Evolutionary conservation across 768 basidiomycete species (phyloP).

Genomic region (Cubamyces sp.): DNA sequence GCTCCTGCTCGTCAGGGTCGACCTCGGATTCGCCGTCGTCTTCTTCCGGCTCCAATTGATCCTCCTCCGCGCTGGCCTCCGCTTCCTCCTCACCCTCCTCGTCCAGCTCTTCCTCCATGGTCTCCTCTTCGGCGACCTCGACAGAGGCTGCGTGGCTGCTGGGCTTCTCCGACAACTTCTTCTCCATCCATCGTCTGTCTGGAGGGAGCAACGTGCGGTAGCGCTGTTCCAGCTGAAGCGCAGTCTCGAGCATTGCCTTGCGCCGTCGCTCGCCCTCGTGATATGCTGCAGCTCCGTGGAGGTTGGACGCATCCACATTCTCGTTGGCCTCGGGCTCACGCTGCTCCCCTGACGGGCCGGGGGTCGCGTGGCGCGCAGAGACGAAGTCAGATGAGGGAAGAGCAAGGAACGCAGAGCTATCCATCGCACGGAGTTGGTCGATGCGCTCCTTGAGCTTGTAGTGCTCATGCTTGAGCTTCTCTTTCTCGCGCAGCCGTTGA

Average conservation of each 20-base stretch:
- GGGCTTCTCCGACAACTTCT: conserved; percentile 18
- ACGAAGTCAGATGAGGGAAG: conserved; percentile 61
- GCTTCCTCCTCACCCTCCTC: conserved; percentile 14
- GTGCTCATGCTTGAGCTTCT: conserved; percentile 89
- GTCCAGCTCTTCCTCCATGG: conserved; percentile 14
- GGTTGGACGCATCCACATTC: conserved; percentile 16
- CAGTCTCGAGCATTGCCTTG: conserved; percentile 74
- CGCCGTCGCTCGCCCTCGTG: conserved; percentile 76
- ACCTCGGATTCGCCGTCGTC: conserved; percentile 37
- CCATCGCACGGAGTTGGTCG: conserved; percentile 80
- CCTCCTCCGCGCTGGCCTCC: conserved; percentile 12
- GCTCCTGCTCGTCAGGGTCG: conserved; percentile 36
- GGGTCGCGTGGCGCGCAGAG: conserved; percentile 23
- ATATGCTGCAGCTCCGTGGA: conserved; percentile 41
- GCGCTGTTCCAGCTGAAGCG: conserved; percentile 66
- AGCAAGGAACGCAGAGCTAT: conserved; percentile 66
- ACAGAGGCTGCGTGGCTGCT: conserved; percentile 2
- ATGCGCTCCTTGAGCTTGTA: conserved; percentile 91
- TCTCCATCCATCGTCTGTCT: conserved; percentile 41
- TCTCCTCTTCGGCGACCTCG: conserved; percentile 8
- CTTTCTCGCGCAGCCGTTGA: conserved; percentile 84
- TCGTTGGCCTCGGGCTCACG: conserved; percentile 28
- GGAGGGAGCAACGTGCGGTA: conserved; percentile 77
- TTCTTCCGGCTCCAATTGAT: conserved; percentile 21
- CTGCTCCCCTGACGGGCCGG: conserved; percentile 24